Evolutionary conservation across 192 early-diverging fungal genomes (phyloP).

Genomic region (Globomyces pollinis-pini): DNA sequence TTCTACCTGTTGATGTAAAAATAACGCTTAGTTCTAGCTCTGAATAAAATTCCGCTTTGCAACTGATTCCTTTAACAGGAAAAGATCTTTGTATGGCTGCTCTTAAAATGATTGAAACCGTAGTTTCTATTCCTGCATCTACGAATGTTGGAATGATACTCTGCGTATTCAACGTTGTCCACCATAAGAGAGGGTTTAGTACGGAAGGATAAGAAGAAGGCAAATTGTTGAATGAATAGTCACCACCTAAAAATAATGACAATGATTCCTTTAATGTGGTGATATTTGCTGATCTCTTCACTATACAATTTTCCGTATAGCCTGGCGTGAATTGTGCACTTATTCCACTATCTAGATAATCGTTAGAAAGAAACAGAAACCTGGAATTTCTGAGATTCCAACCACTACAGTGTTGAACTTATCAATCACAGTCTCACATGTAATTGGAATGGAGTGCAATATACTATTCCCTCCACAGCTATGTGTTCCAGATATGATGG

Average conservation of each 20-base stretch:
- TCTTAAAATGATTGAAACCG: background rate
- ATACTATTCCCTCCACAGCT: no score
- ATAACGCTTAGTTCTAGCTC: background rate
- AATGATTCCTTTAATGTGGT: no score
- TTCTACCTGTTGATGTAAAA: background rate
- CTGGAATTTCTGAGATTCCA: no score
- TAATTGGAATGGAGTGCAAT: no score
- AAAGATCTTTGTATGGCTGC: background rate
- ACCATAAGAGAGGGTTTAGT: constrained; percentile 6
- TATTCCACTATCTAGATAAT: no score
- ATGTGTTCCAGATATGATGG: no score
- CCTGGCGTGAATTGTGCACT: no score
- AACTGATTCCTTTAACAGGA: background rate
- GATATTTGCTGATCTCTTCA: no score
- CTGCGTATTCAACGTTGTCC: constrained; percentile 3
- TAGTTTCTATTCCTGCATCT: constrained; percentile 3
- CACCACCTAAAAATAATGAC: background rate
- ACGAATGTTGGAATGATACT: background rate
- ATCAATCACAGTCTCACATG: no score
- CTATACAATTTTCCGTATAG: no score
- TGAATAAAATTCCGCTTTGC: background rate
- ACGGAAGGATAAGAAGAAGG: background rate
- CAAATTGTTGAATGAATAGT: background rate
- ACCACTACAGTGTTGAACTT: no score
- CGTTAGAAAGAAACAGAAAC: no score